Conservation (phyloP, 1,284 basidiomycete species). For the Trametes polyzona region DNA sequence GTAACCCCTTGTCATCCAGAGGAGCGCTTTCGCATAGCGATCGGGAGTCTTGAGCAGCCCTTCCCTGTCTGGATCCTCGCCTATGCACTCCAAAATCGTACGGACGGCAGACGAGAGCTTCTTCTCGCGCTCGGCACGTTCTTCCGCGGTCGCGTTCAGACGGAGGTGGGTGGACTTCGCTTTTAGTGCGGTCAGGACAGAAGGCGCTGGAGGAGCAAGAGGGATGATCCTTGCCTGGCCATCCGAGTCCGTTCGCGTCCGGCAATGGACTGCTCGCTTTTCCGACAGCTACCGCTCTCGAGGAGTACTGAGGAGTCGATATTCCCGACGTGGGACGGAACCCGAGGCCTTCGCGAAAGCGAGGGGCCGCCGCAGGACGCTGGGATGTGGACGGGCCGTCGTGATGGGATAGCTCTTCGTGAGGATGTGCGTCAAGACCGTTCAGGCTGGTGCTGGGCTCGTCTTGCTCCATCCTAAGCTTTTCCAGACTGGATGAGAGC, state of each 20-base stretch:
- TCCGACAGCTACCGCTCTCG: constrained; percentile 25
- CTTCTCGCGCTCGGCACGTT: constrained; percentile 74
- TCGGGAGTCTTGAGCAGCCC: constrained; percentile 92
- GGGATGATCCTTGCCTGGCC: constrained; percentile 73
- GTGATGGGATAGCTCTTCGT: constrained; percentile 16
- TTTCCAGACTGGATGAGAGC: constrained; percentile 36
- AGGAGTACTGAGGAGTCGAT: constrained; percentile 58
- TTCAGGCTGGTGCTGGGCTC: constrained; percentile 12
- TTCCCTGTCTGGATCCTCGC: constrained; percentile 96
- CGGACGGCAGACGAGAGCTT: constrained; percentile 87
- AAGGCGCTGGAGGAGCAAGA: neutral
- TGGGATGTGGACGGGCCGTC: constrained; percentile 22
- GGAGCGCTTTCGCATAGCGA: constrained; percentile 94
- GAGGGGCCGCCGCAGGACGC: constrained; percentile 38
- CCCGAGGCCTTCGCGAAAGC: constrained; percentile 76
- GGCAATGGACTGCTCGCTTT: constrained; percentile 56
- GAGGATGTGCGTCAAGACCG: constrained; percentile 20
- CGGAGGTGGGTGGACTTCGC: constrained; percentile 91
- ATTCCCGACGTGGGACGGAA: constrained; percentile 73
- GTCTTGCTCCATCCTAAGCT: constrained; percentile 33
- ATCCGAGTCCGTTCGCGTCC: constrained; percentile 88
- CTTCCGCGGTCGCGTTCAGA: constrained; percentile 76
- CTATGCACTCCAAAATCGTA: constrained; percentile 95
- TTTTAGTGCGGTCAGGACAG: constrained; percentile 36
- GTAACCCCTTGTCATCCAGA: constrained; percentile 99